Base-by-base conservation (phyloP, 2,329 filamentous ascomycete genomes). In the Stagonosporopsis tanaceti region DNA sequence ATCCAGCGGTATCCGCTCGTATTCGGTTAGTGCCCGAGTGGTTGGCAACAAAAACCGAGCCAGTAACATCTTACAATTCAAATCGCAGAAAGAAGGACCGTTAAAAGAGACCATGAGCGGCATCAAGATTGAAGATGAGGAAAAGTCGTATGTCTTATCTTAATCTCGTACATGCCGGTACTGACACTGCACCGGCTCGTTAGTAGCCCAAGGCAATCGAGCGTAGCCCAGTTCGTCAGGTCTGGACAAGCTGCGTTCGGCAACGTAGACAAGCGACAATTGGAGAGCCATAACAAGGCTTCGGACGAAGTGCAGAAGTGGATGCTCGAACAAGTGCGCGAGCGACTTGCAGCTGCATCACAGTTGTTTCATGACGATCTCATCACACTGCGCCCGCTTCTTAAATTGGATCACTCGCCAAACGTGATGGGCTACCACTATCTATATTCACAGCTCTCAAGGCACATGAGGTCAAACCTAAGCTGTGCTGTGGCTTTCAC, bases 391-490 rank as follows among this genome's bases (percentile, higher is more conserved):
- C 47, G 42, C 24, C 32, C 54, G 12, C 44, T 57, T 11, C 47
- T 57, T 14, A 44, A 48, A 12, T 20, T 57, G 37, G 47, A 57
- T 24, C 46, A 47, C 25, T 25, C 37, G 3, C 15, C 42, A 22
- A 22, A 28, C n/a, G 38, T 32, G 15, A 57, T 42, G 4, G 42
- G 47, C 28, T 39, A 47, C 27, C 24, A 47, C 6, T 28, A 12
- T 22, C 22, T 57, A 8, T 39, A 41, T 5, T 24, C 48, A 25
- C 42, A 52, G 15, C 11, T 57, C 2, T 39, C 25, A 15, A 57
- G 54, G 17, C 44, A 52, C 8, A 57, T 52, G 40, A 39, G n/a
- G 9, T 52, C 48, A 6, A 57, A 57, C 17, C 20, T 57, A 3
- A 44, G 47, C 2, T 57, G 28, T 24, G 42, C 30, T 15, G 44